Evolutionary conservation across 2,329 filamentous ascomycete genomes (phyloP).

Genomic region (Curvularia eragrostidis): DNA sequence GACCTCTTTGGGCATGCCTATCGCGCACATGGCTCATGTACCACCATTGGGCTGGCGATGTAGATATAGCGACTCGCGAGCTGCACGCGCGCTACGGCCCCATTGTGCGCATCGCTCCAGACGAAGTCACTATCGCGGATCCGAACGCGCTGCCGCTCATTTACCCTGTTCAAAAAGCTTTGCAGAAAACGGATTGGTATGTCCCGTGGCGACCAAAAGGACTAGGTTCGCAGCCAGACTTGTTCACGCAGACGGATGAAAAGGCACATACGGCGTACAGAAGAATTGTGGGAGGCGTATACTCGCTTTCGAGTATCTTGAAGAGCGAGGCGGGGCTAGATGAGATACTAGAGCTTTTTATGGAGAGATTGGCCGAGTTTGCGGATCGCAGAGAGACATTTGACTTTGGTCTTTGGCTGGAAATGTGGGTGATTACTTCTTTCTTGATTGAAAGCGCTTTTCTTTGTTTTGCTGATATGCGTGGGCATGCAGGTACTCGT

Average conservation of each 20-base stretch:
- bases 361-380: conserved; percentile 24
- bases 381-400: conserved; percentile 18
- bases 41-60: conserved; percentile 28
- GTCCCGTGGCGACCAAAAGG: conserved; percentile 27
- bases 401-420: conserved; percentile 29
- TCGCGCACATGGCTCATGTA: conserved; percentile 38
- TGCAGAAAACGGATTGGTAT: conserved; percentile 37
- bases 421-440: conserved; percentile 22
- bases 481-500: conserved; percentile 28
- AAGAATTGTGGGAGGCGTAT: conserved; percentile 22
- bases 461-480: background rate
- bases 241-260: conserved; percentile 26
- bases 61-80: conserved; percentile 20
- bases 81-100: conserved; percentile 44
- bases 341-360: conserved; percentile 13
- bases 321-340: conserved; percentile 27
- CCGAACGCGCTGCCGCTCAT: conserved; percentile 25
- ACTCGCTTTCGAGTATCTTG: conserved; percentile 23
- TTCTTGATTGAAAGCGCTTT: background rate
- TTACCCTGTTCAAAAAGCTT: conserved; percentile 27
- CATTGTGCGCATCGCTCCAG: conserved; percentile 56
- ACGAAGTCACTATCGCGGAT: conserved; percentile 44
- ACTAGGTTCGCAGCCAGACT: conserved; percentile 19
- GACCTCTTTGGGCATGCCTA: conserved; percentile 33
- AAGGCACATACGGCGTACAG: conserved; percentile 23